A percentile compares a stretch with the other conserved stretches of the same genome.
These are phyloP conservation scores for Afroboletus lepidellus DNA, from an alignment of 1,284 basidiomycete genomes.

Conservation along the genomic window DNA sequence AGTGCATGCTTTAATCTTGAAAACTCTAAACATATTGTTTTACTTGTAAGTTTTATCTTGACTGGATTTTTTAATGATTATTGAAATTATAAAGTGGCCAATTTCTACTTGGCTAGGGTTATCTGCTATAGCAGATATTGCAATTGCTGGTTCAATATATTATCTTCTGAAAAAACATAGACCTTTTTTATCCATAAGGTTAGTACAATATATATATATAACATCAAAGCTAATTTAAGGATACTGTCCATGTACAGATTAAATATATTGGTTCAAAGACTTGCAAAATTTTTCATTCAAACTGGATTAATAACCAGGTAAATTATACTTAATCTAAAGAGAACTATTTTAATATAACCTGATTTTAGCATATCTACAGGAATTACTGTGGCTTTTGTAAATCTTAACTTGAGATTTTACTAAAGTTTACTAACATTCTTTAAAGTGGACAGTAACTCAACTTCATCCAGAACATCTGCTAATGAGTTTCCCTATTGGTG, in stretches of 20 bases:
- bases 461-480: constrained; percentile 18
- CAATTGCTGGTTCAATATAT: constrained; percentile 22
- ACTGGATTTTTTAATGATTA: neutral
- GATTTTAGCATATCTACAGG: constrained; percentile 15
- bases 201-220: neutral
- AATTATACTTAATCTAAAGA: neutral
- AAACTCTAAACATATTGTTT: neutral
- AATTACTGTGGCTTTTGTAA: constrained; percentile 15
- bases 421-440: neutral
- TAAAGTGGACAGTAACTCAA: constrained; percentile 17
- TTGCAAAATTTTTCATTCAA: constrained; percentile 22
- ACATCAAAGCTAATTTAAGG: neutral
- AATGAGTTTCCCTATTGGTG: constrained; percentile 27
- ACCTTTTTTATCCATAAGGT: constrained; percentile 14
- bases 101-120: constrained; percentile 21
- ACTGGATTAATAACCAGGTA: constrained; percentile 30
- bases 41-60: constrained; percentile 3
- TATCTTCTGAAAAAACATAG: constrained; percentile 9
- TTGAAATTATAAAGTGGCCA: constrained; percentile 17
- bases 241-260: constrained; percentile 7
- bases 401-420: neutral
- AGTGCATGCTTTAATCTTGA: constrained; percentile 1
- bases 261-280: constrained; percentile 13
- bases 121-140: constrained; percentile 23
- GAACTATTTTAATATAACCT: neutral